Conservation (phyloP, 1,139 yeast species). For the Saccharomyces pastorianus region DNA sequence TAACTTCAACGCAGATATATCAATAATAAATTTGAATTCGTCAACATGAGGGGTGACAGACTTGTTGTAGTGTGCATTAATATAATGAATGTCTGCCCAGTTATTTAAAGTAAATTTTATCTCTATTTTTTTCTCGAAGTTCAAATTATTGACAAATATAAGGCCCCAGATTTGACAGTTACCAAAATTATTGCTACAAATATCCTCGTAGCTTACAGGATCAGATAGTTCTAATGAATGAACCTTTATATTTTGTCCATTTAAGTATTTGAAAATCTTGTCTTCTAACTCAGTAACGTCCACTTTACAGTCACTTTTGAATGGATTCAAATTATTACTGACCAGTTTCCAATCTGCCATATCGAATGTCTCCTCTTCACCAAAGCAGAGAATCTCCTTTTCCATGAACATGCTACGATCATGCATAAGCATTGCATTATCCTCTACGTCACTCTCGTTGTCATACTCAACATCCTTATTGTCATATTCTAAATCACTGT, state of each 20-base stretch:
- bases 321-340: constrained; percentile 10
- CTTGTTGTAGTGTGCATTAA: constrained; percentile 17
- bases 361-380: constrained; percentile 5
- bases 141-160: constrained; percentile 20
- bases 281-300: constrained; percentile 8
- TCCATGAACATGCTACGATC: neutral
- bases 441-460: constrained; percentile 6
- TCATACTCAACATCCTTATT: constrained; percentile 6
- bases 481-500: constrained; percentile 4
- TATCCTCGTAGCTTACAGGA: neutral
- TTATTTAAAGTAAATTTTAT: constrained; percentile 23
- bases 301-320: constrained; percentile 2
- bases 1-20: constrained; percentile 20
- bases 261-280: constrained; percentile 15
- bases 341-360: constrained; percentile 11
- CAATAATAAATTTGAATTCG: constrained; percentile 22
- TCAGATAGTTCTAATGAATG: constrained; percentile 13
- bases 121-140: constrained; percentile 23
- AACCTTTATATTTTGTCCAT: constrained; percentile 25
- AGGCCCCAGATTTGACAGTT: constrained; percentile 12
- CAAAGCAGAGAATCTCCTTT: neutral
- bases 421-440: neutral
- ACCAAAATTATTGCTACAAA: neutral
- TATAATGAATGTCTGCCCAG: constrained; percentile 24
- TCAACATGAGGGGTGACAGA: constrained; percentile 22